These are phyloP conservation scores for Penicillium frequentans DNA, from an alignment of 2,329 filamentous ascomycete genomes.

Conservation along the genomic window DNA sequence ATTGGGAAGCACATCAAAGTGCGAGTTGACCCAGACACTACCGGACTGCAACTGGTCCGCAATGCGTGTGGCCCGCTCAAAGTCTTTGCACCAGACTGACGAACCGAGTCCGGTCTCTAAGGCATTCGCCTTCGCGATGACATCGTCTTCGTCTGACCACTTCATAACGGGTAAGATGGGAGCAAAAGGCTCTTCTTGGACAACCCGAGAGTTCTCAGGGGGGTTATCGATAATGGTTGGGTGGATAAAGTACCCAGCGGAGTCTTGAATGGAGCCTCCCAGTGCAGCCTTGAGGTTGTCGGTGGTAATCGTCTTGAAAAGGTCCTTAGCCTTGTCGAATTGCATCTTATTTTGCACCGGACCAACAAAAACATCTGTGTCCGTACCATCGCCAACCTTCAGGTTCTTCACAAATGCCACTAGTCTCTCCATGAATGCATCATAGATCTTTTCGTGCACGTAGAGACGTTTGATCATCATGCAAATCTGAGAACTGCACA, in stretches of 20 bases:
- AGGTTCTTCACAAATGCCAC: constrained; percentile 47
- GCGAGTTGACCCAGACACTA: constrained; percentile 60
- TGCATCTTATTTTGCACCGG: constrained; percentile 67
- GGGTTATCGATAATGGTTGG: constrained; percentile 62
- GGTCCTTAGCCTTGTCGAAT: constrained; percentile 58
- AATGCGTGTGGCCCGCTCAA: constrained; percentile 52
- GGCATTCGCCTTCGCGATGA: constrained; percentile 57
- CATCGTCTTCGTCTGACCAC: constrained; percentile 62
- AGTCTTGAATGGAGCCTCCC: constrained; percentile 48
- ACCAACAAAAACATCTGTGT: constrained; percentile 53
- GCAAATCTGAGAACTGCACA: constrained; percentile 58
- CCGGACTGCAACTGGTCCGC: constrained; percentile 58
- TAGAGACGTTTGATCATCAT: constrained; percentile 61
- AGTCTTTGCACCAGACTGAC: constrained; percentile 59
- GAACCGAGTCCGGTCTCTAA: constrained; percentile 56
- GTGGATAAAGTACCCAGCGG: constrained; percentile 57
- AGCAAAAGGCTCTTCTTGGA: constrained; percentile 62
- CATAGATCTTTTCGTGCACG: constrained; percentile 61
- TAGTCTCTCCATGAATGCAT: constrained; percentile 52
- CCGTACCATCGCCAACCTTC: constrained; percentile 39
- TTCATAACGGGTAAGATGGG: constrained; percentile 64
- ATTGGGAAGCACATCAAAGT: constrained; percentile 29
- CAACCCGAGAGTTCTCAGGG: constrained; percentile 55
- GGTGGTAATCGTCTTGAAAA: constrained; percentile 57
- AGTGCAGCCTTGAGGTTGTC: constrained; percentile 55